Conservation (phyloP, 148 eudicot genomes). For the Suaeda aralocaspica region DNA sequence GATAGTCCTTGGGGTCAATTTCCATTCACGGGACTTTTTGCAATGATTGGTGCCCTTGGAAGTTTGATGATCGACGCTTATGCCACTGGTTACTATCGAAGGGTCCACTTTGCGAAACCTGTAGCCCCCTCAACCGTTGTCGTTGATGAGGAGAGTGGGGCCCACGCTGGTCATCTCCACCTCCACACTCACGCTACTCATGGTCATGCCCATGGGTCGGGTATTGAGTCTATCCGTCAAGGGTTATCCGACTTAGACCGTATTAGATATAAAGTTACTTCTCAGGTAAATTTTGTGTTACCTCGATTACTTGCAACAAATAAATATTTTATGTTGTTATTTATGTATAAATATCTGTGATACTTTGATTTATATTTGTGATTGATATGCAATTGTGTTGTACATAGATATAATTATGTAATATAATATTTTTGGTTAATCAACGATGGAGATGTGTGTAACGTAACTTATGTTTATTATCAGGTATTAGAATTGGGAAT, state of each 20-base stretch:
- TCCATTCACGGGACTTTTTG: constrained; percentile 25
- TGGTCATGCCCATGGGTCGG: constrained; percentile 32
- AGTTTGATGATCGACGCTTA: constrained; percentile 45
- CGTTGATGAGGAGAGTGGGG: constrained; percentile 7
- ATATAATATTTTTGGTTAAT: too few relatives aligned
- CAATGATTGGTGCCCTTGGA: constrained; percentile 32
- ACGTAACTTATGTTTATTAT: too few relatives aligned
- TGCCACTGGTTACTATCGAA: constrained; percentile 32
- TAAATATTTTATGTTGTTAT: too few relatives aligned
- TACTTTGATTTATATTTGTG: too few relatives aligned
- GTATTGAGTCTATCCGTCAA: constrained; percentile 14
- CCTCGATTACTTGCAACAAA: too few relatives aligned
- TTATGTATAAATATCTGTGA: too few relatives aligned
- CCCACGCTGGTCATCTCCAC: constrained; percentile 20
- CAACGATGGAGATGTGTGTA: background rate
- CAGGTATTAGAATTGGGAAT: constrained; percentile 45
- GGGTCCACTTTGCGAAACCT: constrained; percentile 18
- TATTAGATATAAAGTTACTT: constrained; percentile 31
- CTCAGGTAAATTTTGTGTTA: too few relatives aligned
- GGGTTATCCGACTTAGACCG: constrained; percentile 25
- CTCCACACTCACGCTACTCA: constrained; percentile 21
- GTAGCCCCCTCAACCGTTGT: background rate
- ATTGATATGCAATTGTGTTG: too few relatives aligned
- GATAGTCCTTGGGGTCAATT: constrained; percentile 27
- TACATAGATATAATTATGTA: too few relatives aligned